A percentile compares a stretch with the other conserved stretches of the same genome.
These are phyloP conservation scores for Dryas alaskensis DNA, from an alignment of 306 rosid genomes.

Conservation along the genomic window DNA sequence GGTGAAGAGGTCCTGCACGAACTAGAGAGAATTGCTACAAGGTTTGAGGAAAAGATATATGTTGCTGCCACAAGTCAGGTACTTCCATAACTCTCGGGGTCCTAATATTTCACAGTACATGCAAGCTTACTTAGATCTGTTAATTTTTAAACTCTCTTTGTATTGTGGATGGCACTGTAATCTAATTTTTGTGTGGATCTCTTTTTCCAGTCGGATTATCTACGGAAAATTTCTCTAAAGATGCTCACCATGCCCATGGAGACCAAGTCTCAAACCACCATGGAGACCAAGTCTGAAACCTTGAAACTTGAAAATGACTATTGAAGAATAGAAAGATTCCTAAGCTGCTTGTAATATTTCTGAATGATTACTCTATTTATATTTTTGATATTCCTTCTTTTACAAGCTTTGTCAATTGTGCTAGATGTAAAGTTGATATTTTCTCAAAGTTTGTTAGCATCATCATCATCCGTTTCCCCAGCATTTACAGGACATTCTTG, in stretches of 20 bases:
- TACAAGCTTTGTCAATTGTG: too few relatives aligned
- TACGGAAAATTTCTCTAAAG: not conserved
- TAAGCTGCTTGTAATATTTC: too few relatives aligned
- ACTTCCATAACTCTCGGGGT: not conserved
- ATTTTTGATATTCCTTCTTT: too few relatives aligned
- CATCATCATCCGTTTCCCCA: too few relatives aligned
- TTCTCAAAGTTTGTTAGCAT: too few relatives aligned
- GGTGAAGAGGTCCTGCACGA: conserved; percentile 59
- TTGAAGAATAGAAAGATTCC: too few relatives aligned
- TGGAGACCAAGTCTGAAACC: not conserved
- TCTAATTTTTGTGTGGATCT: not conserved
- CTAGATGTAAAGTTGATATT: too few relatives aligned
- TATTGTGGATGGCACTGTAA: not conserved
- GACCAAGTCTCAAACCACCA: conserved; percentile 48
- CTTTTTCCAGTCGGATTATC: not conserved
- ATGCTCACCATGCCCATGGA: conserved; percentile 45
- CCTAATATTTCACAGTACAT: not conserved
- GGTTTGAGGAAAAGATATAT: conserved; percentile 81
- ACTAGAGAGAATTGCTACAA: conserved; percentile 61
- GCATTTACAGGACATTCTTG: too few relatives aligned
- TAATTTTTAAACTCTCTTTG: not conserved
- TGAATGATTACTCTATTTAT: too few relatives aligned
- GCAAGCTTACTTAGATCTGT: not conserved
- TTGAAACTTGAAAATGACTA: too few relatives aligned
- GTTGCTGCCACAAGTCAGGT: conserved; percentile 65